Percentiles rank a stretch among this genome's conserved stretches.
phyloP scores from a whole-genome alignment of 2,329 filamentous ascomycete genomes.

The Shiraia bambusicola region DNA sequence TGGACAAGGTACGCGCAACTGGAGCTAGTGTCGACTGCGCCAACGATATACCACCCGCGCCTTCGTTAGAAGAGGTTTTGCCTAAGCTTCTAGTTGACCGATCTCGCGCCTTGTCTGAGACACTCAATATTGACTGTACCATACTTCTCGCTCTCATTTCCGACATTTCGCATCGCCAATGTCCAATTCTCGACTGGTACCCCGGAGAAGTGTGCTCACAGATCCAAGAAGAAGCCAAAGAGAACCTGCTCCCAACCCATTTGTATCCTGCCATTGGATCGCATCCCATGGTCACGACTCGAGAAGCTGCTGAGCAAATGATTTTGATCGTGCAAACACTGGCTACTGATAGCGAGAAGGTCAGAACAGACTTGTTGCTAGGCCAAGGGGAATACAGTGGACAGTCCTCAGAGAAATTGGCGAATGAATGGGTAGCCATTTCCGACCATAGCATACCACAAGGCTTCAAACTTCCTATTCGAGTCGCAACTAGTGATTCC shows the following conservation, averaged over 20 bases:
- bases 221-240: constrained; percentile 63
- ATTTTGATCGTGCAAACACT: constrained; percentile 44
- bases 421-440: constrained; percentile 39
- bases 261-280: constrained; percentile 63
- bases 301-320: constrained; percentile 66
- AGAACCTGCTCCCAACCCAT: constrained; percentile 61
- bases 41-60: constrained; percentile 26
- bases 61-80: constrained; percentile 27
- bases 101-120: constrained; percentile 44
- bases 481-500: constrained; percentile 52
- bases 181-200: constrained; percentile 52
- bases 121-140: constrained; percentile 66
- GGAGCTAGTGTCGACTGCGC: constrained; percentile 45
- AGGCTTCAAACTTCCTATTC: constrained; percentile 63
- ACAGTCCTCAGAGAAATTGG: constrained; percentile 15
- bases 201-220: constrained; percentile 64
- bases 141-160: constrained; percentile 72
- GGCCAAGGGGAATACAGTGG: constrained; percentile 42
- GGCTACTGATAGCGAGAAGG: constrained; percentile 48
- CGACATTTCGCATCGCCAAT: constrained; percentile 65
- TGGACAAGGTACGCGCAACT: constrained; percentile 57
- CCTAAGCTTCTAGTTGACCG: constrained; percentile 43
- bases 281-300: constrained; percentile 64
- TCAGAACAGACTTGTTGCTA: constrained; percentile 61
- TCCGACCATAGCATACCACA: constrained; percentile 58